Evolutionary conservation across 1,284 basidiomycete genomes (phyloP), one percentile per base, ranked within the genome.

Genomic region (Naganishia liquefaciens): DNA sequence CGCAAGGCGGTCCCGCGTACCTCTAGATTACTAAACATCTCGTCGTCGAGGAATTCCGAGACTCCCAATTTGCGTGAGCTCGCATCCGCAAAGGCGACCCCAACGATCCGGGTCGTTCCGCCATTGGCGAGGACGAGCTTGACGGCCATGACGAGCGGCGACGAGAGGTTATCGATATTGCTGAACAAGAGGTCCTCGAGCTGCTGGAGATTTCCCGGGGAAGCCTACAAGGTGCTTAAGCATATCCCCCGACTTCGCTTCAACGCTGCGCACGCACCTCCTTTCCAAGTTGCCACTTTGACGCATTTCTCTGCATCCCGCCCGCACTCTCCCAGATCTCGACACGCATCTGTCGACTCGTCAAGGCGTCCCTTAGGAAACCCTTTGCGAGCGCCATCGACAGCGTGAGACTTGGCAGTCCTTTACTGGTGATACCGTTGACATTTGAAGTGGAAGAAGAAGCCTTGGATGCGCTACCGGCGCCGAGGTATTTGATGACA

Each of bases 1-100:
- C 47, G 28, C 51, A 21, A 44, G 21, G 27, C 33, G 9, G 40
- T 23, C 3, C 51, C 60, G 66, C 79, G 53, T 64, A 93, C 93
- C 83, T 99, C 95, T 3, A 89, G 89, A 74, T 99, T 99, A 1
- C 91, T 93, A 78, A 94, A 98, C 13, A 94, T 82, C 68, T 99
- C 96, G 72, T 95, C 96, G 74, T 99, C 96, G 1, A 88, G 86
- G 72, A 91, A 99, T 70, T 99, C 92, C 19, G 91, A 84, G 80
- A 97, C 69, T 78, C 84, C 79, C 30, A 85, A 75, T 50, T 78
- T 75, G 58, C 82, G 80, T 64, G 81, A 77, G 54, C 81, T 81
- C 21, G 82, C 82, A 72, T 85, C 84, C 17, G 82, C 81, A 68
- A 82, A 85, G 1, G 83, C 83, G 1, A 81, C 79, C 0, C 84